A percentile compares a stretch with the other conserved stretches of the same genome.
These are phyloP conservation scores for Sequoia sempervirens DNA, from an alignment of 75 land plant genomes.

Conservation along the genomic window DNA sequence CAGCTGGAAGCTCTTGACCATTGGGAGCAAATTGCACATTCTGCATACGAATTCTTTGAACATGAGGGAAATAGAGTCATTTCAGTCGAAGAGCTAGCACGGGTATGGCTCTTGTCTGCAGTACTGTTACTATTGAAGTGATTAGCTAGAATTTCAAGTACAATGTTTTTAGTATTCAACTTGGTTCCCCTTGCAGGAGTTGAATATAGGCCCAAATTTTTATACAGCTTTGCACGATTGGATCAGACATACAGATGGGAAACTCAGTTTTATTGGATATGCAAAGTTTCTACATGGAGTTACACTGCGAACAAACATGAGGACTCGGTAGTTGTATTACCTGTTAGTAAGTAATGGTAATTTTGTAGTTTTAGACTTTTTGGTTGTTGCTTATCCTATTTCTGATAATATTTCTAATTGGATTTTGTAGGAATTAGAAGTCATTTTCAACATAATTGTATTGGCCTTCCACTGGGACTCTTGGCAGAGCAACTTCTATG, in stretches of 20 bases:
- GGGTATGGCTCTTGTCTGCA: constrained; percentile 14
- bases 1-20: constrained; percentile 39
- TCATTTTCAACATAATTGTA: background rate
- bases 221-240: constrained; percentile 38
- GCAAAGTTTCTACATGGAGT: constrained; percentile 43
- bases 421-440: background rate
- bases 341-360: background rate
- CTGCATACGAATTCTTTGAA: constrained; percentile 38
- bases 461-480: background rate
- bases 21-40: constrained; percentile 29
- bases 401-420: background rate
- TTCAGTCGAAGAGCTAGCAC: constrained; percentile 39
- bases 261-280: constrained; percentile 36
- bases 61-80: constrained; percentile 41
- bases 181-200: constrained; percentile 8
- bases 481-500: background rate
- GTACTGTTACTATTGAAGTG: constrained; percentile 3
- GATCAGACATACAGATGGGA: constrained; percentile 39
- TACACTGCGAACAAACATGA: constrained; percentile 6
- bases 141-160: background rate
- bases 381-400: background rate
- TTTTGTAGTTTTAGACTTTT: background rate
- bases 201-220: constrained; percentile 7
- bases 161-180: background rate
- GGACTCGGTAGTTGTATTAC: background rate